Percentiles rank a stretch among this genome's conserved stretches.
phyloP scores from a whole-genome alignment of 768 basidiomycete species.

The Xerocomus brunneocitrinus region DNA sequence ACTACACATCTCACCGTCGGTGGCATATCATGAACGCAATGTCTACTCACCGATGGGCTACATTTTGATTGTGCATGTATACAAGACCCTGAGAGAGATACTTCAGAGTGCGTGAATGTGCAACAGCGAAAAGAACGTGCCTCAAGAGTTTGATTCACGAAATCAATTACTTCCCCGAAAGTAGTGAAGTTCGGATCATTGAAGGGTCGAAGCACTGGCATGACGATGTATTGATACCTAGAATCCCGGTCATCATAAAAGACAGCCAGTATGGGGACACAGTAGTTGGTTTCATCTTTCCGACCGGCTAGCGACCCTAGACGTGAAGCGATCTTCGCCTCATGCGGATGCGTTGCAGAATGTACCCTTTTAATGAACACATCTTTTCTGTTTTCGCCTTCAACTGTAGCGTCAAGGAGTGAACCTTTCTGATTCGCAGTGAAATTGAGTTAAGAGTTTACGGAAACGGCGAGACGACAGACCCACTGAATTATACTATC shows the following conservation, averaged over 20 bases:
- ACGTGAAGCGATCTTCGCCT: slow-evolving; percentile 3
- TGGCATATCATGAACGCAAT: no score
- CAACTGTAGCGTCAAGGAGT: slow-evolving; percentile 10
- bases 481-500: slow-evolving; percentile 11
- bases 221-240: slow-evolving; percentile 21
- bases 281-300: slow-evolving; percentile 18
- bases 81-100: slow-evolving; percentile 24
- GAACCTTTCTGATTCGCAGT: neutral
- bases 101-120: neutral
- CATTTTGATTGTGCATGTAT: slow-evolving; percentile 33
- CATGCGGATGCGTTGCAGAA: neutral
- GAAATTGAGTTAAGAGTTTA: neutral
- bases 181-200: slow-evolving; percentile 21
- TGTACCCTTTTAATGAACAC: slow-evolving; percentile 18
- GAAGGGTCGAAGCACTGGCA: slow-evolving; percentile 26
- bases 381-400: neutral
- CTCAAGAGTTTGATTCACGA: slow-evolving; percentile 25
- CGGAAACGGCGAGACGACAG: neutral
- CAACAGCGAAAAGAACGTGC: neutral
- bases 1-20: slow-evolving; percentile 6
- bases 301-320: neutral
- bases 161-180: slow-evolving; percentile 27
- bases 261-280: slow-evolving; percentile 18
- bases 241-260: slow-evolving; percentile 11
- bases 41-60: slow-evolving; percentile 33